Evolutionary conservation across 768 basidiomycete species (phyloP), one percentile per base, ranked within the genome.

Genomic region (Tylopilus sp.): DNA sequence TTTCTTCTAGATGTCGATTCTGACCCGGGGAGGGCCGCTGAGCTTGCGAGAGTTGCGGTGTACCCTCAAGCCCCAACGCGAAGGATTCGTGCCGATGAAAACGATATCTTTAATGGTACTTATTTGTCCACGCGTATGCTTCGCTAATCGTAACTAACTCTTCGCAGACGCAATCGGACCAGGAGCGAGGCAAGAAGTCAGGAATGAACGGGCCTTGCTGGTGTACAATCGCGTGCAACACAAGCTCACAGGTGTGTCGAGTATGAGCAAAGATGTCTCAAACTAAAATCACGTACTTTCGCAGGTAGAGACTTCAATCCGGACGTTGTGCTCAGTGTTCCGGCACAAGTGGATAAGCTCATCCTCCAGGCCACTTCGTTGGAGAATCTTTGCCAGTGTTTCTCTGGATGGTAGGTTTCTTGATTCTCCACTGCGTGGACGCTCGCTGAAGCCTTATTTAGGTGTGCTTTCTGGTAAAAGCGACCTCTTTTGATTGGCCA

Each of bases 351-450:
- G 12, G 91, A 94, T 63, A 87, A 88, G 67, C 75, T 99, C 47
- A 98, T 99, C 56, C 79, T 85, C 56, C 92, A 98, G 68, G 92
- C 97, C 5, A 97, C 90, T 4, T 86, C 91, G 13, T 69, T 98
- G 40, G 95, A 98, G 69, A 97, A 98, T 67, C 81, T 98, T 2
- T 97, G 93, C 67, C 95, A 95, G 67, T 94, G 92, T 63, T 97
- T 95, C 75, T 90, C 92, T 55, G 94, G 94, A 68, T 95, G 93
- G 94, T 87, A 61, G 40, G 52, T 30, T 35, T 11, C 23, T 50
- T 11, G 12, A 17, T 41, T 23, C 47, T 6, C 11, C 7, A n/a
- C 2, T 21, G 8, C 26, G 18, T 56, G 40, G 31, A 31, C 26
- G 48, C 44, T 49, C 28, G 28, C 15, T 42, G 31, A 6, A 57